These are phyloP conservation scores for Penicillium paneum DNA, from an alignment of 2,329 filamentous ascomycete species.

Conservation along the genomic window DNA sequence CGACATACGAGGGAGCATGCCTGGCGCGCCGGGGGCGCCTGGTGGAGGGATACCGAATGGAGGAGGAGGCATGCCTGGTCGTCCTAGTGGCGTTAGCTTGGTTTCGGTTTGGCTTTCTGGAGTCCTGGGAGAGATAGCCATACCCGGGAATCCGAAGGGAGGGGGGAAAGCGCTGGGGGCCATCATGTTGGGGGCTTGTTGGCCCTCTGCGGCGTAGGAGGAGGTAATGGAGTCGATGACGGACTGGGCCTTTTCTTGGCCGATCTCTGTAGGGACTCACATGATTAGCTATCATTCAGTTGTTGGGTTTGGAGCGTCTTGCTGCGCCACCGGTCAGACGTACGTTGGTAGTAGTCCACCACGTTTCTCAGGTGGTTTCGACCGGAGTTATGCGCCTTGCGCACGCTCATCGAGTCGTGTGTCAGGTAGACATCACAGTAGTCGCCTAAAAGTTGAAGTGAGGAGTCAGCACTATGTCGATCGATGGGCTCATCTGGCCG, in stretches of 20 bases:
- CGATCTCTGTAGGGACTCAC: slow-evolving; percentile 67
- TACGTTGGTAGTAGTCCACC: slow-evolving; percentile 96
- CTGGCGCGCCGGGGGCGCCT: slow-evolving; percentile 41
- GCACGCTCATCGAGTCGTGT: slow-evolving; percentile 99
- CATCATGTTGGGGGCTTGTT: slow-evolving; percentile 76
- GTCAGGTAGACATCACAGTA: slow-evolving; percentile 99
- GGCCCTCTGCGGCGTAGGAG: slow-evolving; percentile 91
- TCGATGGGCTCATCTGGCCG: background rate
- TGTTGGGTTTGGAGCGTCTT: background rate
- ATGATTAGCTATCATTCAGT: background rate
- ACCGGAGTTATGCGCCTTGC: slow-evolving; percentile 95
- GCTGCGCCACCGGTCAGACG: background rate
- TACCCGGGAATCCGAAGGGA: slow-evolving; percentile 64
- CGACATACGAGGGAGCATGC: slow-evolving; percentile 55
- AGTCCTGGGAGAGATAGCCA: slow-evolving; percentile 12
- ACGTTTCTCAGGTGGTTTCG: slow-evolving; percentile 97
- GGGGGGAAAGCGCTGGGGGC: slow-evolving; percentile 49
- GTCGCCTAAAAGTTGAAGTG: slow-evolving; percentile 56
- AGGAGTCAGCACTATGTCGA: slow-evolving; percentile 8
- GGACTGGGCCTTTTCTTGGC: slow-evolving; percentile 95
- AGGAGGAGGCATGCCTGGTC: slow-evolving; percentile 51
- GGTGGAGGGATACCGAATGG: slow-evolving; percentile 55
- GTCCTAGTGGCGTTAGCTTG: slow-evolving; percentile 21
- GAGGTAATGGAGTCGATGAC: slow-evolving; percentile 98
- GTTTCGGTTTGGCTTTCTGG: background rate